Evolutionary conservation across 2,329 filamentous ascomycete species (phyloP).

Genomic region (Aspergillus costaricaensis): DNA sequence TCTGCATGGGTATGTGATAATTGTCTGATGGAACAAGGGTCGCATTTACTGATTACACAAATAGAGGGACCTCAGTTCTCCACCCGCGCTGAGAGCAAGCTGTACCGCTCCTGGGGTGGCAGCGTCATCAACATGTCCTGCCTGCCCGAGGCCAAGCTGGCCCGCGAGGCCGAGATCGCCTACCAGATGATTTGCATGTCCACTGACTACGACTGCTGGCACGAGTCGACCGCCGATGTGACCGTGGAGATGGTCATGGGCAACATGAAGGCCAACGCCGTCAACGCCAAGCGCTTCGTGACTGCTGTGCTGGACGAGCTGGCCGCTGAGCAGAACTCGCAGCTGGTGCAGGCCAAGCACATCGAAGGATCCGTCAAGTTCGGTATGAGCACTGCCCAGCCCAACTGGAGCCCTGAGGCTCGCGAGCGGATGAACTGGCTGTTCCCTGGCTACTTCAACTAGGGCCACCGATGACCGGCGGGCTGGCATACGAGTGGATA

Average conservation of each 20-base stretch:
- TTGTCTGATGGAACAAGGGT: neutral
- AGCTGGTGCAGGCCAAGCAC: constrained; percentile 78
- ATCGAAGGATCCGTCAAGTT: constrained; percentile 74
- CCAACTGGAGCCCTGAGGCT: constrained; percentile 71
- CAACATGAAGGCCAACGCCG: constrained; percentile 90
- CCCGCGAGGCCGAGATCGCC: constrained; percentile 90
- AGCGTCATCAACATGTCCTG: constrained; percentile 98
- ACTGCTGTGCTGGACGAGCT: constrained; percentile 85
- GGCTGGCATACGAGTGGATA: neutral
- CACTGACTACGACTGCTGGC: constrained; percentile 99
- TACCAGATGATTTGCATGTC: constrained; percentile 99
- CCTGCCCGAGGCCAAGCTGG: constrained; percentile 92
- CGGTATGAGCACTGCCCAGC: constrained; percentile 80
- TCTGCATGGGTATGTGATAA: constrained; percentile 78
- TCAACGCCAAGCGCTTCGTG: constrained; percentile 83
- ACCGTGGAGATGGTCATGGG: constrained; percentile 96
- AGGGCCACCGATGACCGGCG: constrained; percentile 2
- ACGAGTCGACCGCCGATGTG: constrained; percentile 73
- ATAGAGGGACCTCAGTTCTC: constrained; percentile 96
- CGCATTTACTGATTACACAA: constrained; percentile 2
- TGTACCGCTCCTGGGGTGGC: constrained; percentile 93
- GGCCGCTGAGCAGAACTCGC: constrained; percentile 71
- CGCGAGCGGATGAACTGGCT: constrained; percentile 80
- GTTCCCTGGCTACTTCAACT: constrained; percentile 76
- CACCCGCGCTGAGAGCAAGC: constrained; percentile 89